These are phyloP conservation scores for Alternaria arbusti DNA, from an alignment of 2,329 filamentous ascomycete species.

Conservation along the genomic window DNA sequence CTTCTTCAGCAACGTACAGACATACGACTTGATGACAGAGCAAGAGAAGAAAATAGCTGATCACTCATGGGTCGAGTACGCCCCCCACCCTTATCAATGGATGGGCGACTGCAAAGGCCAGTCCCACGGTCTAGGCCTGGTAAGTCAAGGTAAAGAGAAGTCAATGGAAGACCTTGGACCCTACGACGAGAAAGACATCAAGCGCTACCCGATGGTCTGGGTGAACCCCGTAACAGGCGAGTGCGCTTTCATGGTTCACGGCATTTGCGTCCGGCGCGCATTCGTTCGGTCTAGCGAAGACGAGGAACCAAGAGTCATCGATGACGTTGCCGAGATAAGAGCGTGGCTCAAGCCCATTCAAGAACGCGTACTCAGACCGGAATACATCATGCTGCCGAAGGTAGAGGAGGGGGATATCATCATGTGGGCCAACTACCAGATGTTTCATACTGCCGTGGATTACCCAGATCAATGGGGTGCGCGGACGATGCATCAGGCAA, in stretches of 20 bases:
- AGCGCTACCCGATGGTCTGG: constrained; percentile 57
- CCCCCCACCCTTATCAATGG: constrained; percentile 52
- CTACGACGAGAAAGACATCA: constrained; percentile 46
- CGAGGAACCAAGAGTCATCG: constrained; percentile 46
- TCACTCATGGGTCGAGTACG: constrained; percentile 57
- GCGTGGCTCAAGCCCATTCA: constrained; percentile 47
- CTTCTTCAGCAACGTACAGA: constrained; percentile 53
- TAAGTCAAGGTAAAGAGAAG: constrained; percentile 49
- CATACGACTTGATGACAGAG: constrained; percentile 51
- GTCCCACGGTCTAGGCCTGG: constrained; percentile 52
- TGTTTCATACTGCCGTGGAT: constrained; percentile 52
- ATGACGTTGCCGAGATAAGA: constrained; percentile 50
- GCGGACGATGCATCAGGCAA: constrained; percentile 57
- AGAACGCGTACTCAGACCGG: constrained; percentile 50
- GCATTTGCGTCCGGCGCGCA: constrained; percentile 29
- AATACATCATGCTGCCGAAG: constrained; percentile 51
- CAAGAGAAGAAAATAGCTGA: constrained; percentile 53
- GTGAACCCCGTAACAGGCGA: constrained; percentile 52
- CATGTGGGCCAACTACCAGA: constrained; percentile 29
- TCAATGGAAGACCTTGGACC: constrained; percentile 47
- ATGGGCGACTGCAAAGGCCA: constrained; percentile 48
- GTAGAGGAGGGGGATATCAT: constrained; percentile 54
- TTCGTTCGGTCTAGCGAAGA: constrained; percentile 46
- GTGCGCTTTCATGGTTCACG: constrained; percentile 28
- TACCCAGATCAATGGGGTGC: constrained; percentile 51